Base-by-base conservation (phyloP, 768 basidiomycete genomes). In the Xerocomellus intermedius region DNA sequence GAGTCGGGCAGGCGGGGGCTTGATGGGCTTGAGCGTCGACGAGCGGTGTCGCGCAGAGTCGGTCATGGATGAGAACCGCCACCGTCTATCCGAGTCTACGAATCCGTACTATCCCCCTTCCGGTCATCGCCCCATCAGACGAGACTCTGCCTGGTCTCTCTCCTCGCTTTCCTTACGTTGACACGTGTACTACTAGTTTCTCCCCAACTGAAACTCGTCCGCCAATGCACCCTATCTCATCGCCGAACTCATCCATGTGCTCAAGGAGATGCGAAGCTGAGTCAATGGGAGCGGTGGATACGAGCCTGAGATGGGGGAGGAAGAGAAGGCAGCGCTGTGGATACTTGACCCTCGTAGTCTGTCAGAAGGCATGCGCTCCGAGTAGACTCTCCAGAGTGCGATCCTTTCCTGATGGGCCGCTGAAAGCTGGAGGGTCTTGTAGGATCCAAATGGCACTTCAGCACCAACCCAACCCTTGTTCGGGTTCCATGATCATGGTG, bases 321-420 rank as follows among this genome's bases (percentile, higher is more conserved):
- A 38, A 0, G 62, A 60, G 17, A 46, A 35, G 33, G 75, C 82
- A 0, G 81, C 79, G 4, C 69, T 93, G 28, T 92, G 90, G 90
- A 75, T 89, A 5, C 77, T 91, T 0, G 88, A 91, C 59, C 91
- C 91, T 3, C 76, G 89, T 45, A 92, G 90, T 74, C 36, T 64
- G 42, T 61, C 63, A 1, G 62, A 64, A 35, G 58, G 55, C 7
- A 50, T 60, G 54, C 61, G 57, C 4, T 63, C 61, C 8, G 28
- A 52, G 45, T 49, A 36, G 16, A 17, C 4, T 8, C 26, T 26
- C 26, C 3, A 1, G 5, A 26, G 5, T 1, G 26, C 26, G 26
- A 26, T 26, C 26, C 26, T 26, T 26, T 5, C 26, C 5, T 5
- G 5, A 26, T 26, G n/a, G n/a, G n/a, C n/a, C n/a, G n/a, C n/a